Percentiles rank a stretch among this genome's conserved stretches.
These are phyloP conservation scores for Fusarium hainanense DNA, from an alignment of 2,329 filamentous ascomycete species.

Conservation along the genomic window DNA sequence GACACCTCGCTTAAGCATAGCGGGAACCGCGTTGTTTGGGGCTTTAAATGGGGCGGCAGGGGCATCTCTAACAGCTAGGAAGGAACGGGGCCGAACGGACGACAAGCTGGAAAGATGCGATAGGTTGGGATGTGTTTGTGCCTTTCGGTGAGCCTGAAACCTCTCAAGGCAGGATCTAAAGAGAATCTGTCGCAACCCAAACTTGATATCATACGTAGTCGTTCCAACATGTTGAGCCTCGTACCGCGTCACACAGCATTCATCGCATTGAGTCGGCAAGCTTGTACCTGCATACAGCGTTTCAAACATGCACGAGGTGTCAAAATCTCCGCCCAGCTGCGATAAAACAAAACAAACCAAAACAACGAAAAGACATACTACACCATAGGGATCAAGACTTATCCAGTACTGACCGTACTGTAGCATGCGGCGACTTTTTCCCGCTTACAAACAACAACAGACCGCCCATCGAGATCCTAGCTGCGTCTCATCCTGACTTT, in stretches of 20 bases:
- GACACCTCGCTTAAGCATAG: constrained; percentile 46
- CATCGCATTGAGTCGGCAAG: background rate
- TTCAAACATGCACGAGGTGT: constrained; percentile 11
- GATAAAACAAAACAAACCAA: constrained; percentile 11
- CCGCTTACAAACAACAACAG: constrained; percentile 7
- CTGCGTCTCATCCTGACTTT: constrained; percentile 35
- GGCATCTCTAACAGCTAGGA: constrained; percentile 1
- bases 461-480: constrained; percentile 30
- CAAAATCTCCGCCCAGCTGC: background rate
- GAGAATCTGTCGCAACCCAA: constrained; percentile 34
- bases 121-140: constrained; percentile 32
- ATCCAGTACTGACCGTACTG: constrained; percentile 3
- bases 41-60: constrained; percentile 30
- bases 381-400: constrained; percentile 1
- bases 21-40: constrained; percentile 43
- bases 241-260: constrained; percentile 2
- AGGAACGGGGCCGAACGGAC: constrained; percentile 27
- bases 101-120: constrained; percentile 34
- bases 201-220: constrained; percentile 7
- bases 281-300: constrained; percentile 22
- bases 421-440: background rate
- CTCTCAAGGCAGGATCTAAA: constrained; percentile 38
- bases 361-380: background rate
- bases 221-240: constrained; percentile 10
- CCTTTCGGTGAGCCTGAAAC: constrained; percentile 46